Evolutionary conservation across 2,329 filamentous ascomycete species (phyloP), one percentile per base, ranked within the genome.

Genomic region (Orbilia blumenaviensis): DNA sequence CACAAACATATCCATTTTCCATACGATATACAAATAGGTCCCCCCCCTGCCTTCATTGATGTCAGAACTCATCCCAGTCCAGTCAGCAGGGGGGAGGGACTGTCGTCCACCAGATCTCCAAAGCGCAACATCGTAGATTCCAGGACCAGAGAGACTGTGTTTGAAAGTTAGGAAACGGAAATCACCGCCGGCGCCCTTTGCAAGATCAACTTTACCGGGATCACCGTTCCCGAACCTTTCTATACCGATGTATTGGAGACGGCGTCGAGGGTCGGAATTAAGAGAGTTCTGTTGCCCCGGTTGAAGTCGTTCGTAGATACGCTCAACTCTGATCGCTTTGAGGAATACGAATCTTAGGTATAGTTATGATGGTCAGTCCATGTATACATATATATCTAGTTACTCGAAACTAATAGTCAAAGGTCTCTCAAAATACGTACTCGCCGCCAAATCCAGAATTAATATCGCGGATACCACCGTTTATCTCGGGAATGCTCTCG

Each of bases 21-120:
- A 60, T 12, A 60, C 32, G 16, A 60, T 32, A 25, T 60, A 60
- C 4, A 60, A 38, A 41, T 41, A 60, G 16, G 38, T 34, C 5
- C 54, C 54, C 7, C 54, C 54, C 14, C 54, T 32, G 9, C 54
- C 54, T 14, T 60, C 32, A 25, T 60, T 60, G 27, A 60, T 60
- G 41, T 60, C 54, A 23, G 9, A 16, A 23, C 54, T 60, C 54
- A 38, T 60, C 38, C 54, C 54, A 9, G 38, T 29, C 54, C 54
- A 60, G 10, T 34, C 54, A 1, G 18, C 29, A 23, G 54, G 54
- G 3, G 32, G n/a, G 41, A 21, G 38, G 8, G 6, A 38, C 38
- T 60, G 54, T 7, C 38, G 12, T 4, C 38, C 54, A 41, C 2
- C 5, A 18, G 2, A 9, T 7, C 54, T 32, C 54, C 54, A 60